phyloP scores from a whole-genome alignment of 306 rosid genomes.

The Quercus alba region DNA sequence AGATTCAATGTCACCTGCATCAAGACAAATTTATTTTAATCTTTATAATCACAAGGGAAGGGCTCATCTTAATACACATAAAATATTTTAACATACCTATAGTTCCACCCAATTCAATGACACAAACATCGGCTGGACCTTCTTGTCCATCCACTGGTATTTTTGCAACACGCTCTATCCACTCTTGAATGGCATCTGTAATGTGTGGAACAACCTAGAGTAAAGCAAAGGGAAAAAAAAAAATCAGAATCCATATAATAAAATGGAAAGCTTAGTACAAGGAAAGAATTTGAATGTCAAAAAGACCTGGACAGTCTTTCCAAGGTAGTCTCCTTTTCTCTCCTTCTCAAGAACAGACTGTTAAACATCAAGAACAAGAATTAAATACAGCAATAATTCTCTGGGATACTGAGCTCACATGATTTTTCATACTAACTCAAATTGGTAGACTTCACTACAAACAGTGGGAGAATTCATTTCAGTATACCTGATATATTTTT shows the following conservation, averaged over 20 bases:
- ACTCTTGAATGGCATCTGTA: conserved; percentile 84
- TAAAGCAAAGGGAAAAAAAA: conserved; percentile 12
- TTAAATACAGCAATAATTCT: neutral
- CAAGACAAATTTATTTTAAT: conserved; percentile 23
- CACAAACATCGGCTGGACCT: conserved; percentile 89
- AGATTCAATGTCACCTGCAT: conserved; percentile 84
- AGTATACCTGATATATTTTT: conserved; percentile 76
- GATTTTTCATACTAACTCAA: neutral
- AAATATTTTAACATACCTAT: conserved; percentile 47
- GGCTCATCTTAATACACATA: neutral
- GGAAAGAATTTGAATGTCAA: neutral
- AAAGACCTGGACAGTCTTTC: conserved; percentile 82
- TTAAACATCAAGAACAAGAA: conserved; percentile 13
- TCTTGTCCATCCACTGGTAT: conserved; percentile 83
- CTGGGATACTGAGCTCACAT: neutral
- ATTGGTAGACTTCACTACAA: neutral
- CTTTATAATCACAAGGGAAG: neutral
- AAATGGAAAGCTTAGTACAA: conserved; percentile 5
- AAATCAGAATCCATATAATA: conserved; percentile 17
- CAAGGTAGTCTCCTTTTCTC: conserved; percentile 86
- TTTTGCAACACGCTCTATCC: conserved; percentile 86
- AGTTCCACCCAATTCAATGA: conserved; percentile 90
- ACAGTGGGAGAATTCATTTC: neutral
- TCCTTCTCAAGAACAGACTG: conserved; percentile 81
- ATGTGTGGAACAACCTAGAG: conserved; percentile 84